phyloP scores from a whole-genome alignment of 306 rosid species.

The Biancaea sappan region DNA sequence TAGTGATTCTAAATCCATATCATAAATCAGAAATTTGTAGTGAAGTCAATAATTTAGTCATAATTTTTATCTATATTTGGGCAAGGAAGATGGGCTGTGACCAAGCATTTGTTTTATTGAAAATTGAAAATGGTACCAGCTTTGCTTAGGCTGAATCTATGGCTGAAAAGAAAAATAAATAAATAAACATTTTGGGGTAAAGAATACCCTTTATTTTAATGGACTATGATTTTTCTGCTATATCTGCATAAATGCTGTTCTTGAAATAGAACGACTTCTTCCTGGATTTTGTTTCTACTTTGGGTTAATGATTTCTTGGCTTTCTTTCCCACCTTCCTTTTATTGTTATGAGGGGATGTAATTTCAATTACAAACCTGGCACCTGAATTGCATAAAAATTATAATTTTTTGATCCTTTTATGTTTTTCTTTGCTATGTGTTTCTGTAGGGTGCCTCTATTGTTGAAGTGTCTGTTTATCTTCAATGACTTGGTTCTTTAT shows the following conservation, averaged over 20 bases:
- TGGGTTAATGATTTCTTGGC: constrained; percentile 19
- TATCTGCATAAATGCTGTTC: neutral
- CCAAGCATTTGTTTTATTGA: constrained; percentile 1
- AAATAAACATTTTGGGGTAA: neutral
- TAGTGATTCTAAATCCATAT: constrained; percentile 8
- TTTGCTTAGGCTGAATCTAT: constrained; percentile 8
- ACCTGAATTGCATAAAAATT: constrained; percentile 6
- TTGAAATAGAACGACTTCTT: constrained; percentile 7
- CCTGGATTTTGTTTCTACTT: constrained; percentile 16
- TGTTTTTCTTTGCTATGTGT: neutral
- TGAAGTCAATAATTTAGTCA: constrained; percentile 9
- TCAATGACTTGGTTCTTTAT: constrained; percentile 29
- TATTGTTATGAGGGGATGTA: neutral
- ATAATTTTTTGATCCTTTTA: constrained; percentile 6
- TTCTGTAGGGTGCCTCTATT: constrained; percentile 27
- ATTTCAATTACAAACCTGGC: neutral
- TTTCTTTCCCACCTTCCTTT: neutral
- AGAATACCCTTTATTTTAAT: constrained; percentile 10
- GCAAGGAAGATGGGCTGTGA: constrained; percentile 12
- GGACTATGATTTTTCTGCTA: neutral
- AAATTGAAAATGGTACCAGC: constrained; percentile 20
- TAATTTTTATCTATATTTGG: no score
- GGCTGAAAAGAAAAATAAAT: neutral
- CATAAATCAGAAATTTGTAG: neutral
- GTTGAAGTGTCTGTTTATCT: constrained; percentile 10